Base-by-base conservation (phyloP, 2,329 filamentous ascomycete genomes). In the Pezicula rhizophila region DNA sequence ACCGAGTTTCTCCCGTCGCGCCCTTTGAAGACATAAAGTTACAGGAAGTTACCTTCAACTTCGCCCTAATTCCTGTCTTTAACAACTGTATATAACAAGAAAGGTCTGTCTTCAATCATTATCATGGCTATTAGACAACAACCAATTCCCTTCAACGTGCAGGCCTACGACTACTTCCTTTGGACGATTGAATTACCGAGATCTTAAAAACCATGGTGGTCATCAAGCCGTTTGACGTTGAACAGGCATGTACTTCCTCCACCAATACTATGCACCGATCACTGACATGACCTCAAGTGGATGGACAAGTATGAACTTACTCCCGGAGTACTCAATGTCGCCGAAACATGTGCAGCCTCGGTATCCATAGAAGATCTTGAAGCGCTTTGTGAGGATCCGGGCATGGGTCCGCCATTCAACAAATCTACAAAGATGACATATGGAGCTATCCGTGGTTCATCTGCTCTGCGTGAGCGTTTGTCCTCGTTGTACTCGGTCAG, bases 281-380 rank as follows among this genome's bases (percentile, higher is more conserved):
- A 44, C 57, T 48, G 10, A 41, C 28, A 10, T 31, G 7, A 1
- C 42, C 23, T 18, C 15, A 67, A 80, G 66, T 85, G 80, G 80
- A 83, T 84, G 78, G 77, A 82, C 65, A 67, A 70, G 47, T 80
- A 80, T 54, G 78, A 83, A 62, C 71, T 58, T 8, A 80, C 74
- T 2, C 75, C 76, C 0, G 73, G 71, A 5, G 74, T 78, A 2
- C 63, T 83, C 64, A 91, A 95, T 65, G 78, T 92, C 43, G 85
- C 87, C 49, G 87, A 92, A 66, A 92, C 87, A 1, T 92, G 87
- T 62, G 85, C 80, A 48, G 80, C 84, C 2, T 89, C 85, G 3
- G 73, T 92, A 18, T 90, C 87, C 0, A 70, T 92, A 50, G 75
- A 85, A 20, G 79, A 90, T 42, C 73, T 92, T 3, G 68, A 75